Evolutionary conservation across 225 moss, liverwort and hornwort species (phyloP).

Genomic region (Pseudisothecium myosuroides): DNA sequence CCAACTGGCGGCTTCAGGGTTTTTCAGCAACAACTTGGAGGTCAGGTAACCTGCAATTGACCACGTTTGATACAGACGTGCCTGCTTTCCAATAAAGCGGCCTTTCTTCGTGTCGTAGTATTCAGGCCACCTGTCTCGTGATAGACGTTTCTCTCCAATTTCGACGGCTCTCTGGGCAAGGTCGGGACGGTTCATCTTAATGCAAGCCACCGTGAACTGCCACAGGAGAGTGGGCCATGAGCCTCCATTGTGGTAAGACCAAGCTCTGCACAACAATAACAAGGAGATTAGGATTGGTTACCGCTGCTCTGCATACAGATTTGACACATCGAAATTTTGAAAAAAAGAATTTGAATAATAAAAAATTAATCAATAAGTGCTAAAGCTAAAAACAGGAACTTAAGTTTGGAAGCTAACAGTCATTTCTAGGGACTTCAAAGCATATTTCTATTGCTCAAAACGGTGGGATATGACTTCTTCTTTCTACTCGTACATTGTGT

Average conservation of each 20-base stretch:
- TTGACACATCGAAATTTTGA: neutral
- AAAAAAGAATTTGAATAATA: neutral
- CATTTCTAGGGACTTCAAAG: neutral
- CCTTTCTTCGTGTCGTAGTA: slow-evolving; percentile 79
- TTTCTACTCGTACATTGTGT: neutral
- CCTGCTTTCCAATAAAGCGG: slow-evolving; percentile 83
- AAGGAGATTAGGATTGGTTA: neutral
- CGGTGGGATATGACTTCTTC: neutral
- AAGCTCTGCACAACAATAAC: slow-evolving; percentile 38
- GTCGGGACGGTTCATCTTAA: slow-evolving; percentile 76
- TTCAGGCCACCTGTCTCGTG: slow-evolving; percentile 83
- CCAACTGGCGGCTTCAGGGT: slow-evolving; percentile 64
- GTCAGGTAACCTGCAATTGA: slow-evolving; percentile 76
- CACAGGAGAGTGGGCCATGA: slow-evolving; percentile 97
- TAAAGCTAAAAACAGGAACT: neutral
- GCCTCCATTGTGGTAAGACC: slow-evolving; percentile 94
- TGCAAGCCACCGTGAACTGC: slow-evolving; percentile 91
- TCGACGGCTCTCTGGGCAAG: slow-evolving; percentile 63
- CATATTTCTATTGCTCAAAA: neutral
- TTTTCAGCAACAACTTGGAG: slow-evolving; percentile 58
- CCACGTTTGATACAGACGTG: slow-evolving; percentile 89
- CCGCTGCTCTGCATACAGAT: neutral
- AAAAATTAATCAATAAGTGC: neutral
- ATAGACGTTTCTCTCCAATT: slow-evolving; percentile 53
- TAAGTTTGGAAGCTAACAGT: neutral